phyloP scores from a whole-genome alignment of 2,329 filamentous ascomycete genomes.

The Chrysoporthe austroafricana region DNA sequence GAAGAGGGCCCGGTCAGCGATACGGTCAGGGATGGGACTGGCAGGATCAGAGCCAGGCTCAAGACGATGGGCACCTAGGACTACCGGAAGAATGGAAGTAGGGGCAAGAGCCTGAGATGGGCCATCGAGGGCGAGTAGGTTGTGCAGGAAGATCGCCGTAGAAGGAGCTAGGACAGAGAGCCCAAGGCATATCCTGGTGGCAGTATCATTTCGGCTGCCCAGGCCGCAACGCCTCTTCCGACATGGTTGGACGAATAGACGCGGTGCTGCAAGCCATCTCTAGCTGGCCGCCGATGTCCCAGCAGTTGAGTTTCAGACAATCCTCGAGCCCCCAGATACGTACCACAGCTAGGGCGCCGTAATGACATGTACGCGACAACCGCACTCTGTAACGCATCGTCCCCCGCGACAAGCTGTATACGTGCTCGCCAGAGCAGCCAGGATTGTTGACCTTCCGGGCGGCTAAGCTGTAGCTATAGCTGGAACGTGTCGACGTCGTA shows the following conservation, averaged over 20 bases:
- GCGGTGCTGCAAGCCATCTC: constrained; percentile 16
- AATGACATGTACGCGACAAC: neutral
- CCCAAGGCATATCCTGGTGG: neutral
- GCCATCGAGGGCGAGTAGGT: neutral
- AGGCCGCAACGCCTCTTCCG: neutral
- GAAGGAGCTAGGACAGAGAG: neutral
- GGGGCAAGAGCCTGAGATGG: neutral
- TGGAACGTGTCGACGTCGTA: constrained; percentile 18
- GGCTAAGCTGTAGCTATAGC: constrained; percentile 21
- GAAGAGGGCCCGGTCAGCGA: neutral
- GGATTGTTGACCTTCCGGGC: constrained; percentile 7
- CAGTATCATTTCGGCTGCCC: neutral
- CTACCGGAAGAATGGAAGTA: neutral
- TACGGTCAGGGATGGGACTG: neutral
- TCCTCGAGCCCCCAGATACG: neutral
- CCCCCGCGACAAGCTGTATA: neutral
- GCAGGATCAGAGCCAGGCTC: neutral
- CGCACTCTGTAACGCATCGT: neutral
- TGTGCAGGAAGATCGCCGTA: neutral
- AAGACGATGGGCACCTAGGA: neutral
- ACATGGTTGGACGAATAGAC: constrained; percentile 25
- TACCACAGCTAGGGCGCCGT: neutral
- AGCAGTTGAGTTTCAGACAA: neutral
- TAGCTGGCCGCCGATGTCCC: neutral
- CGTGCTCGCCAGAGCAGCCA: constrained; percentile 10